Evolutionary conservation across 2,329 filamentous ascomycete species (phyloP).

Genomic region (Moelleriella libera): DNA sequence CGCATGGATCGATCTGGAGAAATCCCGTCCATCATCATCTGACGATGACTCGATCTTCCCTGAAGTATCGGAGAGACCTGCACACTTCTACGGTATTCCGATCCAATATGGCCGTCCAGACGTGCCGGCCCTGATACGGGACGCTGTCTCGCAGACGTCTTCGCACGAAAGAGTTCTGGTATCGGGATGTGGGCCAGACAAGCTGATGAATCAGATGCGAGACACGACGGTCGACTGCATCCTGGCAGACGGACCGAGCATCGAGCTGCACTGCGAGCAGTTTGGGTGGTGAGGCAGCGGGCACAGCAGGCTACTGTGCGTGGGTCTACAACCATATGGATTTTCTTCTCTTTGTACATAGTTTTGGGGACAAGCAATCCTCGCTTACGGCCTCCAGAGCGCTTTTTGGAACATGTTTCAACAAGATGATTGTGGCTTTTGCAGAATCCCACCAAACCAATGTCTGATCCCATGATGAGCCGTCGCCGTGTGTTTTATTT

Average conservation of each 20-base stretch:
- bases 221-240: constrained; percentile 25
- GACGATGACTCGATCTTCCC: constrained; percentile 8
- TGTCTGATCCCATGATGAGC: no score
- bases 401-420: no score
- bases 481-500: no score
- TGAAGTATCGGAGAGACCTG: not conserved
- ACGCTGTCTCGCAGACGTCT: constrained; percentile 13
- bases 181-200: constrained; percentile 30
- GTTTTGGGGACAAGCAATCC: not conserved
- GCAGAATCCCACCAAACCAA: no score
- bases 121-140: constrained; percentile 18
- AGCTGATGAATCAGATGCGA: constrained; percentile 26
- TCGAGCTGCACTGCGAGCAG: constrained; percentile 34
- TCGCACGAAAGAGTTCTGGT: constrained; percentile 22
- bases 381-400: not conserved
- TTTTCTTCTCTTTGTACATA: not conserved
- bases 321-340: not conserved
- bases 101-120: constrained; percentile 22
- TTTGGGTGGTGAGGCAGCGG: constrained; percentile 25
- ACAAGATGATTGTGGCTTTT: no score
- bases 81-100: constrained; percentile 6
- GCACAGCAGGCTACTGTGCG: not conserved
- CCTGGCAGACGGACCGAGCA: constrained; percentile 22
- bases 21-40: constrained; percentile 2
- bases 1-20: constrained; percentile 6